Base-by-base conservation (phyloP, 768 basidiomycete species). In the Hygrophoropsis aurantiaca region DNA sequence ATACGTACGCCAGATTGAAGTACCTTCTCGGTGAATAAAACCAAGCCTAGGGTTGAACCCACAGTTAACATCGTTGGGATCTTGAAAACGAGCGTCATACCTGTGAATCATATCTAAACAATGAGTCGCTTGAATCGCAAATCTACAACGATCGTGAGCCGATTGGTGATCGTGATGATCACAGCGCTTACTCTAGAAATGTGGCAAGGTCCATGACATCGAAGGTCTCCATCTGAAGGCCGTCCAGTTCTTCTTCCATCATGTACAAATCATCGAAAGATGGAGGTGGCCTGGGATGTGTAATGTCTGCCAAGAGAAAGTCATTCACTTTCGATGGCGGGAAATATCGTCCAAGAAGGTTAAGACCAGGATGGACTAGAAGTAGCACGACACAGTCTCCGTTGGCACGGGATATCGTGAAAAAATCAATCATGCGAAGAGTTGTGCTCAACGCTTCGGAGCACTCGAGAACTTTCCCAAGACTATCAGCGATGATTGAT, bases 181-280 rank as follows among this genome's bases (percentile, higher is more conserved):
- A 23, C 3, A 32, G 32, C 11, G 59, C 79, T 47, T 54, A 85
- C 84, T 89, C 85, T 2, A 89, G 71, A 64, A 87, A 89, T 0
- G 84, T 79, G 11, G 85, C 85, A 15, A 89, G 68, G 60, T 89
- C 87, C 82, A 89, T 87, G 42, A 85, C 78, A 57, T 85, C 84
- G 41, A 80, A 79, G 7, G 71, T 74, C 52, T 80, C 82, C 64
- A 78, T 71, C 45, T 80, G 82, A 39, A 69, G 60, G 37, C 70
- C 47, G 40, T 74, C 71, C 3, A 67, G 60, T 42, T 79, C 78
- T 7, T 56, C 57, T 46, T 77, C 75, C 59, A 64, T 68, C 75
- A 81, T 79, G 53, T 73, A 73, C 11, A 73, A 61, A 51, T 82
- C 84, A 7, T 67, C 73, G 51, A 78, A 74, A 1, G 71, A 68